Conservation (phyloP, 805 yeast genomes). For the Maudiozyma pseudohumilis region DNA sequence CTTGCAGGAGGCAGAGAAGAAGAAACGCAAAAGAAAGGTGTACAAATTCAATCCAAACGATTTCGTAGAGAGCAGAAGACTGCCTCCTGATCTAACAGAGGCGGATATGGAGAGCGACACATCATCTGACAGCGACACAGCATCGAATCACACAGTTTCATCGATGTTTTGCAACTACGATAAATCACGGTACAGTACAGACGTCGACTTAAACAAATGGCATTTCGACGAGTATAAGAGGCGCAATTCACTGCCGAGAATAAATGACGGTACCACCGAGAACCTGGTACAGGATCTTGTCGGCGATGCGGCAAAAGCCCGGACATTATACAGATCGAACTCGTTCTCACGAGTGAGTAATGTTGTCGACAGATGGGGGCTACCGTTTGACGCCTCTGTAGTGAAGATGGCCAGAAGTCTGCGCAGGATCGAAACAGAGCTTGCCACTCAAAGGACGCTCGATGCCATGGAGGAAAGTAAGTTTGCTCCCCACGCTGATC, state of each 20-base stretch:
- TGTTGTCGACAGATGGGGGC: slow-evolving; percentile 19
- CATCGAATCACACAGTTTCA: slow-evolving; percentile 2
- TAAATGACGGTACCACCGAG: slow-evolving; percentile 6
- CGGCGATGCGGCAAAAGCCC: neutral
- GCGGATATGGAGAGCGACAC: neutral
- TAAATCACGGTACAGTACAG: slow-evolving; percentile 1
- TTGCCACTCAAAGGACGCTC: slow-evolving; percentile 1
- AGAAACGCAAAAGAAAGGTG: neutral
- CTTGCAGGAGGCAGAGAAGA: neutral
- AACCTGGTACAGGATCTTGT: neutral
- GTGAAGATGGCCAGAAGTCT: slow-evolving; percentile 23
- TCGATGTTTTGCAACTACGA: slow-evolving; percentile 9
- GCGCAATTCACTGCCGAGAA: slow-evolving; percentile 20
- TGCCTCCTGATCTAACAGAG: neutral
- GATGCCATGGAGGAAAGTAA: slow-evolving; percentile 1
- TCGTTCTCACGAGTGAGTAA: slow-evolving; percentile 22
- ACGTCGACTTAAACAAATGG: slow-evolving; percentile 2
- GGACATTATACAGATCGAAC: slow-evolving; percentile 13
- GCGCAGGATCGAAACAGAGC: neutral
- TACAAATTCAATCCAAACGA: slow-evolving; percentile 2
- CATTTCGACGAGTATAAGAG: slow-evolving; percentile 21
- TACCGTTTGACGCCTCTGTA: slow-evolving; percentile 27
- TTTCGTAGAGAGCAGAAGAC: slow-evolving; percentile 4
- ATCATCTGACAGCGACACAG: neutral
- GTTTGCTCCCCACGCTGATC: neutral